A percentile compares a stretch with the other conserved stretches of the same genome.
Evolutionary conservation across 768 basidiomycete genomes (phyloP).

Genomic region (Russula ochroleuca): DNA sequence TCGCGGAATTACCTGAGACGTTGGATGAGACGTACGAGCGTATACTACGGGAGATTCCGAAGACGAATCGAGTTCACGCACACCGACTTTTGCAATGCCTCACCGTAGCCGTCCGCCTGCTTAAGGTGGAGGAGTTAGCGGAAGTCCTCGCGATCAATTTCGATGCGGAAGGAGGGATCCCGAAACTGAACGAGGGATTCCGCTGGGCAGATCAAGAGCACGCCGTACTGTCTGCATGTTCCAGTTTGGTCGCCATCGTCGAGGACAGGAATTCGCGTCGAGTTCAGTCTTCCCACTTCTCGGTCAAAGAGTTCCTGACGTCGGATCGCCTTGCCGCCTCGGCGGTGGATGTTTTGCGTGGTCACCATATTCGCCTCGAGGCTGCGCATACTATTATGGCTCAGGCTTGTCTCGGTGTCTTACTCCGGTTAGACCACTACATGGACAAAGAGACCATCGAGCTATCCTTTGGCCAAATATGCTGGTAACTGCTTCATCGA

Average conservation of each 20-base stretch:
- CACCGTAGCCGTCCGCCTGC: no score
- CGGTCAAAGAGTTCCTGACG: not conserved
- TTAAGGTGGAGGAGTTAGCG: not conserved
- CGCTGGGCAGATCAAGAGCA: not conserved
- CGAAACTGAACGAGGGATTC: not conserved
- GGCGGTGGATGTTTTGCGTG: not conserved
- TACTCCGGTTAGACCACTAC: not conserved
- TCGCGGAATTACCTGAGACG: not conserved
- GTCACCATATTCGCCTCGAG: not conserved
- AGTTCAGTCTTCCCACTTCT: not conserved
- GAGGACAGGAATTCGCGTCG: not conserved
- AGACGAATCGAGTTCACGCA: not conserved
- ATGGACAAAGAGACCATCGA: not conserved
- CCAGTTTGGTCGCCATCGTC: not conserved
- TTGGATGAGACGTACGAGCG: conserved; percentile 1
- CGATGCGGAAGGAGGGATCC: not conserved
- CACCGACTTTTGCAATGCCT: not conserved
- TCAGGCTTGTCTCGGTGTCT: not conserved
- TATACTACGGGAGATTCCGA: not conserved
- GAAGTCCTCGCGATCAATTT: not conserved
- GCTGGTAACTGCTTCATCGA: not conserved
- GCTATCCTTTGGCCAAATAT: not conserved
- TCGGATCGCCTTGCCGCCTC: not conserved
- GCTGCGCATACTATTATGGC: not conserved
- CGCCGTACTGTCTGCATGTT: not conserved